phyloP scores from a whole-genome alignment of 164 flowering plant genomes.

The Magnolia officinalis region DNA sequence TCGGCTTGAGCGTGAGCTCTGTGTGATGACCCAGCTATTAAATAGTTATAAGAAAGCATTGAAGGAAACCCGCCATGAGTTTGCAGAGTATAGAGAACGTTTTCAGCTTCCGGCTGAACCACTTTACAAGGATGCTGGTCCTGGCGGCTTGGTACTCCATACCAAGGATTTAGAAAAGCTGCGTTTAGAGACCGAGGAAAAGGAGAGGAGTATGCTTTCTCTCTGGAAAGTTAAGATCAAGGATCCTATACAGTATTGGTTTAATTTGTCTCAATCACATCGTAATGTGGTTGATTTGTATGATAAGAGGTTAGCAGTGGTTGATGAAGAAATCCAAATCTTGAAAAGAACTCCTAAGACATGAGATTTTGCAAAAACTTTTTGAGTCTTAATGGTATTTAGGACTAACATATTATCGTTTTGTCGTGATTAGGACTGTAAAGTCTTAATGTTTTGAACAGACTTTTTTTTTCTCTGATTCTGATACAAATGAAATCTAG shows the following conservation, averaged over 20 bases:
- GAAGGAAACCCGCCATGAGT: constrained; percentile 46
- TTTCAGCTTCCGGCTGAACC: constrained; percentile 55
- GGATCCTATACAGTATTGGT: constrained; percentile 33
- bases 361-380: constrained; percentile 14
- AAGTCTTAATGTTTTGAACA: background rate
- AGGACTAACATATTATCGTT: no score
- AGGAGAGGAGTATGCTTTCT: constrained; percentile 37
- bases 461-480: no score
- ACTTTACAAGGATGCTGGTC: constrained; percentile 59
- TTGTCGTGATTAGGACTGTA: no score
- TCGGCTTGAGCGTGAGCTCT: constrained; percentile 61
- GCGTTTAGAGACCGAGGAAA: constrained; percentile 53
- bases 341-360: constrained; percentile 36
- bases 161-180: constrained; percentile 51
- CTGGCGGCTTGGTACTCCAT: constrained; percentile 74
- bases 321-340: constrained; percentile 23
- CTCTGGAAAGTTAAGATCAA: constrained; percentile 31
- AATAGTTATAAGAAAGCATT: constrained; percentile 71
- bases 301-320: constrained; percentile 20
- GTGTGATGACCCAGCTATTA: constrained; percentile 49
- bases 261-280: constrained; percentile 18
- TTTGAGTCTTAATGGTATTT: no score
- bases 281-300: constrained; percentile 18
- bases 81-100: constrained; percentile 58
- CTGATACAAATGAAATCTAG: no score